Evolutionary conservation across 2,329 filamentous ascomycete genomes (phyloP).

Genomic region (Cercospora sojina): DNA sequence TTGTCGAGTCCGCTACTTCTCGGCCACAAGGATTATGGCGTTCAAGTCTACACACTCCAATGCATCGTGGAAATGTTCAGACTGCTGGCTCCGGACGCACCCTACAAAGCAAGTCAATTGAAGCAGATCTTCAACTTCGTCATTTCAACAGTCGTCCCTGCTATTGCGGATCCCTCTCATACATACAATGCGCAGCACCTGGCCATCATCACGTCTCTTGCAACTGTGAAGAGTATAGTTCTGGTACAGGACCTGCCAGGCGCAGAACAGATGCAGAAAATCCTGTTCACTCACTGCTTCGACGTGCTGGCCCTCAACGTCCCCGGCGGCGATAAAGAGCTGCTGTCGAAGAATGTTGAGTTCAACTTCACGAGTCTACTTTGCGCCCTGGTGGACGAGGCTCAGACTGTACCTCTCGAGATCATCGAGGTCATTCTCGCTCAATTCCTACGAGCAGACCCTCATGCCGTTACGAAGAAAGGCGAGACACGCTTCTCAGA

Average conservation of each 20-base stretch:
- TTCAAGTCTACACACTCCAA: slow-evolving; percentile 82
- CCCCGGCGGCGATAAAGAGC: slow-evolving; percentile 72
- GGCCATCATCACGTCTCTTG: slow-evolving; percentile 83
- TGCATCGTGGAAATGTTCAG: slow-evolving; percentile 92
- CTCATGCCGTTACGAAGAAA: slow-evolving; percentile 52
- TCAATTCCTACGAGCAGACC: slow-evolving; percentile 87
- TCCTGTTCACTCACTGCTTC: slow-evolving; percentile 85
- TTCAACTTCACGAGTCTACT: slow-evolving; percentile 87
- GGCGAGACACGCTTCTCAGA: slow-evolving; percentile 41
- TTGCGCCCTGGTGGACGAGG: slow-evolving; percentile 83
- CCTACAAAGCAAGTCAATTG: slow-evolving; percentile 84
- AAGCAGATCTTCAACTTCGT: slow-evolving; percentile 96
- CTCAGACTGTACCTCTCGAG: slow-evolving; percentile 69
- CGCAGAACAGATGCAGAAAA: slow-evolving; percentile 72
- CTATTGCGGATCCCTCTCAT: slow-evolving; percentile 80
- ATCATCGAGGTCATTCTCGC: slow-evolving; percentile 92
- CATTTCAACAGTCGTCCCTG: slow-evolving; percentile 76
- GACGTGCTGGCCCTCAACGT: slow-evolving; percentile 82
- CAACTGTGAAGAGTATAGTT: slow-evolving; percentile 91
- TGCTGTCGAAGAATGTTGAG: slow-evolving; percentile 88
- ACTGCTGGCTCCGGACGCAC: slow-evolving; percentile 90
- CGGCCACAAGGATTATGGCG: slow-evolving; percentile 88
- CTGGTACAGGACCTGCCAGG: slow-evolving; percentile 85
- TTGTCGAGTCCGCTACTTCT: slow-evolving; percentile 79
- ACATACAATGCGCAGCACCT: slow-evolving; percentile 92